These are phyloP conservation scores for Paecilomyces sp. DNA, from an alignment of 2,329 filamentous ascomycete genomes.

Conservation along the genomic window DNA sequence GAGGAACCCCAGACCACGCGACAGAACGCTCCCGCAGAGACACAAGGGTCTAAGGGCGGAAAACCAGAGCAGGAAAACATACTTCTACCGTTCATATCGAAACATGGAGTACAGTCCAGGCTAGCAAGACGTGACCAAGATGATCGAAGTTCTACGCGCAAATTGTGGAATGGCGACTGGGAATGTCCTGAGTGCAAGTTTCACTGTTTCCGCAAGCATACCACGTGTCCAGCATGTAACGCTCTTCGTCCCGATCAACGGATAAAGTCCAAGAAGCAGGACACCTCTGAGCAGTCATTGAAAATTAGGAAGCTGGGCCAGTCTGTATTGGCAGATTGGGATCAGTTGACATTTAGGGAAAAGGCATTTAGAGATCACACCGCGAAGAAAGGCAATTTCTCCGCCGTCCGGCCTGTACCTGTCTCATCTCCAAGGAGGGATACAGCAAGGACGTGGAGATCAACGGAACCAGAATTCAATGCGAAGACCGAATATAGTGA, in stretches of 20 bases:
- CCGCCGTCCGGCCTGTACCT: background rate
- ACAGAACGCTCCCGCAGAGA: background rate
- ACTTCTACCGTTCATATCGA: background rate
- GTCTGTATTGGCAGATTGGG: slow-evolving; percentile 11
- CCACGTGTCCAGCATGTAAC: slow-evolving; percentile 20
- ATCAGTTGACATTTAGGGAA: slow-evolving; percentile 4
- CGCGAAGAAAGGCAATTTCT: background rate
- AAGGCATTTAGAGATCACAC: background rate
- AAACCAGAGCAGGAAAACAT: background rate
- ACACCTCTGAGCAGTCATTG: slow-evolving; percentile 3
- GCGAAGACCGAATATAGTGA: background rate
- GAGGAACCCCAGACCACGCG: background rate
- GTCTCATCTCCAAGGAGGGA: background rate
- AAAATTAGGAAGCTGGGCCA: slow-evolving; percentile 16
- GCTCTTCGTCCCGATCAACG: slow-evolving; percentile 13
- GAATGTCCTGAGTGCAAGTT: slow-evolving; percentile 18
- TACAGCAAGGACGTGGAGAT: background rate
- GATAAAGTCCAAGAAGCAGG: background rate
- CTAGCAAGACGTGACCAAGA: background rate
- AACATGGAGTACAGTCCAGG: background rate
- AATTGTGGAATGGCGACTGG: slow-evolving; percentile 15
- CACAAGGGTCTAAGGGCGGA: background rate
- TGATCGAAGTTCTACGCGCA: background rate
- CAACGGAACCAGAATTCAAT: background rate
- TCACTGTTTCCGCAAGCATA: slow-evolving; percentile 12